Evolutionary conservation across 2,329 filamentous ascomycete species (phyloP).

Genomic region (Epichloe baconii): DNA sequence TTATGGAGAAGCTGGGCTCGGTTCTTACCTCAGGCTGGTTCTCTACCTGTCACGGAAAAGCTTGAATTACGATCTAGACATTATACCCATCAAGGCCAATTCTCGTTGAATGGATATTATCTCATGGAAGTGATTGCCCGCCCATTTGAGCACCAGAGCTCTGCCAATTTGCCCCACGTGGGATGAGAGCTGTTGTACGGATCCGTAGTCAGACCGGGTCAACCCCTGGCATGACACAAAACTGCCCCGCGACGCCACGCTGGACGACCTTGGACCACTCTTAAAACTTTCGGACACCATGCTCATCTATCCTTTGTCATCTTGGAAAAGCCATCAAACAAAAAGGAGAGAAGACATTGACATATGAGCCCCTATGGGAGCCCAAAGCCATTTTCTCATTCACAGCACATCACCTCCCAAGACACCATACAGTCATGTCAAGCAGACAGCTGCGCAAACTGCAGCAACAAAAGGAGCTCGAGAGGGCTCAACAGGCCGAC

Average conservation of each 20-base stretch:
- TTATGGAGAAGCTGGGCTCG: not conserved
- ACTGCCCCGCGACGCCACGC: not conserved
- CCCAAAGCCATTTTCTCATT: not conserved
- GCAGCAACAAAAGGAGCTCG: slow-evolving; percentile 35
- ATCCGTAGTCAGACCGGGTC: not conserved
- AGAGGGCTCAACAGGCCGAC: slow-evolving; percentile 12
- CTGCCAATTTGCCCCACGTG: too few species aligned
- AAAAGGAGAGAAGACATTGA: not conserved
- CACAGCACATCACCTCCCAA: too few species aligned
- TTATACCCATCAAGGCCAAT: not conserved
- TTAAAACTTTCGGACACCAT: not conserved
- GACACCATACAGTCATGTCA: slow-evolving; percentile 26
- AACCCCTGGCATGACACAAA: slow-evolving; percentile 5
- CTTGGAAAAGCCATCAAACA: too few species aligned
- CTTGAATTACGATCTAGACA: not conserved
- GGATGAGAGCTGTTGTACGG: too few species aligned
- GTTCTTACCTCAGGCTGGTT: not conserved
- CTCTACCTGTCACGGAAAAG: not conserved
- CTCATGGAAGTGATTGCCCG: not conserved
- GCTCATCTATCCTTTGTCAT: not conserved
- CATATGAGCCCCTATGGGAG: not conserved
- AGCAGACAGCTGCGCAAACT: slow-evolving; percentile 39
- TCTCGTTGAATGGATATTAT: not conserved
- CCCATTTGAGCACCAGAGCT: not conserved
- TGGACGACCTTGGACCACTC: not conserved